Percentiles rank a stretch among this genome's conserved stretches.
Conservation (phyloP, 192 early-diverging fungal species). For the Mortierella alpina region DNA sequence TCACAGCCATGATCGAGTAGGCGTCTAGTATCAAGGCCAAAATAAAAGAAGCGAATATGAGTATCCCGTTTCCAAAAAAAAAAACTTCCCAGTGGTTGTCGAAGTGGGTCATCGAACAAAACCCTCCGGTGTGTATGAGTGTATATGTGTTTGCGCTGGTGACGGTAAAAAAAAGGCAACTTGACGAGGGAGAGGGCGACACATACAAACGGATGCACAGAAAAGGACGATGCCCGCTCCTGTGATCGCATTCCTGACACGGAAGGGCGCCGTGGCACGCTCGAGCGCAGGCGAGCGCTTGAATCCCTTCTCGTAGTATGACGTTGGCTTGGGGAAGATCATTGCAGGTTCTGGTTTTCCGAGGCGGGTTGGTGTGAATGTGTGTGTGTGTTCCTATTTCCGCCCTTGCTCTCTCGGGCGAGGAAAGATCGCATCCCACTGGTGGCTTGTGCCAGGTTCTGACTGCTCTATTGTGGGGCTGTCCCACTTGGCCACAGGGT, state of each 20-base stretch:
- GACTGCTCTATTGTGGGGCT: too few relatives aligned
- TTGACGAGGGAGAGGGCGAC: constrained; percentile 1
- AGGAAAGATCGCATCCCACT: neutral
- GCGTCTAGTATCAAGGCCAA: constrained; percentile 58
- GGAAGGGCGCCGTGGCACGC: constrained; percentile 64
- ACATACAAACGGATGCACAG: constrained; percentile 64
- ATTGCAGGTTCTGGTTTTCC: neutral
- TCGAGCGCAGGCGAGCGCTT: constrained; percentile 66
- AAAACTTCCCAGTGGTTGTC: neutral
- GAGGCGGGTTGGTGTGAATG: neutral
- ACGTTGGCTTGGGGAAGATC: constrained; percentile 53
- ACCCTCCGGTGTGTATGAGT: neutral
- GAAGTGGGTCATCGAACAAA: neutral
- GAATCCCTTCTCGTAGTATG: constrained; percentile 54
- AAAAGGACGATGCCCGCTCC: constrained; percentile 62
- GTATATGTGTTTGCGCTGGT: too few relatives aligned
- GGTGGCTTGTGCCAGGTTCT: too few relatives aligned
- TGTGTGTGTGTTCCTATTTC: neutral
- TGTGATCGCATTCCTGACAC: constrained; percentile 60
- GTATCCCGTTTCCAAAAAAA: too few relatives aligned
- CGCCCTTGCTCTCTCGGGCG: neutral
- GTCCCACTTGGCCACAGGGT: too few relatives aligned
- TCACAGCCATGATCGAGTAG: constrained; percentile 79
- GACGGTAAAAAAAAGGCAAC: neutral
- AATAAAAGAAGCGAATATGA: too few relatives aligned